phyloP scores from a whole-genome alignment of 2,329 filamentous ascomycete genomes.

The Hysterium pulicare region DNA sequence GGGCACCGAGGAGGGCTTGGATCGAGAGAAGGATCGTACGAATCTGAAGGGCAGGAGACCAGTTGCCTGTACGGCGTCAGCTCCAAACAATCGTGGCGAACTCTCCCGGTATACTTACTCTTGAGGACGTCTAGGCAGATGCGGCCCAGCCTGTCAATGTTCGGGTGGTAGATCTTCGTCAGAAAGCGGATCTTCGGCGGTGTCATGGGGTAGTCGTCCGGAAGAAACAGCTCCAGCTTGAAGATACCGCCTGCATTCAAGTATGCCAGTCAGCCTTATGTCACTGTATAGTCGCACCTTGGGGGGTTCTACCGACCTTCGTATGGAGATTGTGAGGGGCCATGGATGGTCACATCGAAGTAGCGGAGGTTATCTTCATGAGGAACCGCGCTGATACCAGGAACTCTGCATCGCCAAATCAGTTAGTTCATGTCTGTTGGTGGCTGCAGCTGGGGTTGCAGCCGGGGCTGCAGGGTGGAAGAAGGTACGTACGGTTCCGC shows the following conservation, averaged over 20 bases:
- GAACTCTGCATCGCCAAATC: slow-evolving; percentile 60
- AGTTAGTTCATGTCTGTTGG: too few species aligned
- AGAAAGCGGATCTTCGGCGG: slow-evolving; percentile 97
- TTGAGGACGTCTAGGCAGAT: slow-evolving; percentile 98
- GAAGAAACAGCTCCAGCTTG: slow-evolving; percentile 94
- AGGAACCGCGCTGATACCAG: slow-evolving; percentile 90
- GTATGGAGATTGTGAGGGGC: slow-evolving; percentile 87
- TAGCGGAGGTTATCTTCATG: slow-evolving; percentile 97
- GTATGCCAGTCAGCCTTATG: background rate
- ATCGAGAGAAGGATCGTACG: slow-evolving; percentile 98
- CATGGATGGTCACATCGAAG: slow-evolving; percentile 96
- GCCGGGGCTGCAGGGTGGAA: slow-evolving; percentile 2
- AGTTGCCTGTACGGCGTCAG: slow-evolving; percentile 69
- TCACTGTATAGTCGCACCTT: background rate
- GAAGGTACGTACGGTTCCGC: slow-evolving; percentile 77
- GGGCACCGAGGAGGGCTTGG: slow-evolving; percentile 90
- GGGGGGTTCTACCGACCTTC: slow-evolving; percentile 61
- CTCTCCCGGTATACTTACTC: slow-evolving; percentile 55
- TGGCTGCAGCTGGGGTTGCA: too few species aligned
- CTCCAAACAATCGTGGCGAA: slow-evolving; percentile 7
- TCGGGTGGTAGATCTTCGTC: slow-evolving; percentile 98
- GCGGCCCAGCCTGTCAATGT: slow-evolving; percentile 94
- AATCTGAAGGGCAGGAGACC: slow-evolving; percentile 97
- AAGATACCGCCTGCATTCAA: slow-evolving; percentile 68
- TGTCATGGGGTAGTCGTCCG: slow-evolving; percentile 99